A percentile compares a stretch with the other conserved stretches of the same genome.
Evolutionary conservation across 306 rosid species (phyloP).

Genomic region (Begonia fuchsioides): DNA sequence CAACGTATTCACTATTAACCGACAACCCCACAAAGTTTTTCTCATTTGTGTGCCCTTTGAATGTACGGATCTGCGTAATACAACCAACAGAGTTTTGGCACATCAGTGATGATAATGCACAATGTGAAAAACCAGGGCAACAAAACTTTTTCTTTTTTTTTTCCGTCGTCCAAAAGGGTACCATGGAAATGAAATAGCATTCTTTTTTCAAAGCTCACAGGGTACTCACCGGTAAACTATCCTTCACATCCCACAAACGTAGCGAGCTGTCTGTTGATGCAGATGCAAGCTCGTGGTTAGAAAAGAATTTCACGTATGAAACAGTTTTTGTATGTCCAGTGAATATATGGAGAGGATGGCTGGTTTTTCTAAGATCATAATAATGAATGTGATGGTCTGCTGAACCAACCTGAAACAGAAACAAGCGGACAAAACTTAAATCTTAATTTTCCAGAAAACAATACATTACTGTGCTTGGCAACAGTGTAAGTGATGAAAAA

Average conservation of each 20-base stretch:
- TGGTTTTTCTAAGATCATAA: conserved; percentile 73
- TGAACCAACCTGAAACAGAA: conserved; percentile 67
- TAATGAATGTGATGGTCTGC: conserved; percentile 97
- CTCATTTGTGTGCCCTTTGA: conserved; percentile 85
- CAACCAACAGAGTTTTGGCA: conserved; percentile 2
- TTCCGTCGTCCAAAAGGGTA: not conserved
- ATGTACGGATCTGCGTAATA: conserved; percentile 58
- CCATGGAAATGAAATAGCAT: not conserved
- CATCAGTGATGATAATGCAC: too few relatives aligned
- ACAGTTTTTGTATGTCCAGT: conserved; percentile 85
- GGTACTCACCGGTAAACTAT: conserved; percentile 54
- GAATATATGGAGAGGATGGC: conserved; percentile 80
- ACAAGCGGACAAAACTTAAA: not conserved
- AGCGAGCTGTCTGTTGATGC: conserved; percentile 94
- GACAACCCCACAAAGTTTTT: conserved; percentile 94
- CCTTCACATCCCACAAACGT: conserved; percentile 91
- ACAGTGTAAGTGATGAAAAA: too few relatives aligned
- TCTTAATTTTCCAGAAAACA: not conserved
- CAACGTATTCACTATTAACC: conserved; percentile 74
- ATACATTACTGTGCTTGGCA: not conserved
- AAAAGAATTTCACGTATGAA: conserved; percentile 87
- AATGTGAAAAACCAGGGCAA: too few relatives aligned
- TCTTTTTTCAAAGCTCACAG: not conserved
- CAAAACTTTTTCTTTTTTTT: not conserved
- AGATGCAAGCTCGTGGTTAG: conserved; percentile 81